Base-by-base conservation (phyloP, 2,329 filamentous ascomycete species). In the Cryphonectria naterciae region DNA sequence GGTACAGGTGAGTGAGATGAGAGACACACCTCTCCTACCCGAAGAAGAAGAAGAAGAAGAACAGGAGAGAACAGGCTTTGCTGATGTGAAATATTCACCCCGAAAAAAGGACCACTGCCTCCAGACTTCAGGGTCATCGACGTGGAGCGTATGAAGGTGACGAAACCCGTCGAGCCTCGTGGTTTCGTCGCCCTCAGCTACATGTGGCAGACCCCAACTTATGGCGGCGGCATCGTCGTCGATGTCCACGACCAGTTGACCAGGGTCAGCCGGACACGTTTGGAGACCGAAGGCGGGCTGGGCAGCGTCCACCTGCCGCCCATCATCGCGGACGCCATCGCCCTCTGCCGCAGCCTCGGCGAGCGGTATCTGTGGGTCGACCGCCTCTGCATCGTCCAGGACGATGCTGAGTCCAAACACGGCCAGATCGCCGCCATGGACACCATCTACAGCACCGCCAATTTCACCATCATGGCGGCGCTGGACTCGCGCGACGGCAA, bases 351-450 rank as follows among this genome's bases (percentile, higher is more conserved):
- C 1, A 52, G 32, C 37, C 49, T 70, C 1, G 39, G 49, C 0
- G 35, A 60, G 10, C 65, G 65, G 1, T 77, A 74, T 61, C 72
- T 78, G n/a, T 79, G 77, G 77, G 71, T 78, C 25, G 77, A 79
- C 37, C 72, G 74, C 17, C 64, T 77, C 15, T 79, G 77, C 54
- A 75, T 78, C 1, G 63, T 77, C 25, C 77, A 79, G 60, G 75
- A 77, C 58, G 75, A 77, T 10, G 64, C 66, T 32, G n/a, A 63
- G 35, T 70, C 73, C 28, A 73, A 74, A 37, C 70, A 73, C 13
- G 64, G 75, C 11, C 74, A 77, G 62, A 75, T 77, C 54, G 72
- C 72, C 2, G 73, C 74, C 65, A 78, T 78, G 77, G 76, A 77
- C 19, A 69, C 74, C 1, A 64, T 77, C 4, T 78, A 77, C 58